Evolutionary conservation across 768 basidiomycete species (phyloP).

Genomic region (Serendipita sp.): DNA sequence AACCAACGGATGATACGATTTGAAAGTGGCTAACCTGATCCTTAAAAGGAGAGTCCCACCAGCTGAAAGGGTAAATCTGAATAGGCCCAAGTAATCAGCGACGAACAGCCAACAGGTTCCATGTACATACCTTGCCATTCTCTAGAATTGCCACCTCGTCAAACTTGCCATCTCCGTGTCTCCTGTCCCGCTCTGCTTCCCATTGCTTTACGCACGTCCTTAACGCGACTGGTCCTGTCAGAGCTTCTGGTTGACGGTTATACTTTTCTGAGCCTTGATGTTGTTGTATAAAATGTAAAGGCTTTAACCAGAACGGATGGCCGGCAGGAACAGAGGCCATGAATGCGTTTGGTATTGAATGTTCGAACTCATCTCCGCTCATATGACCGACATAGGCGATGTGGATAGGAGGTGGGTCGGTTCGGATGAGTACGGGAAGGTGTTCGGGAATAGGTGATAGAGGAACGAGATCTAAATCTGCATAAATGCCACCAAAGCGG

Average conservation of each 20-base stretch:
- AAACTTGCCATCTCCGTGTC: not conserved
- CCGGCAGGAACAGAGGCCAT: not conserved
- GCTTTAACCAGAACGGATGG: not conserved
- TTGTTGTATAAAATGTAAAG: not conserved
- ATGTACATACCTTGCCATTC: not conserved
- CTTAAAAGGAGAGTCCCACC: slow-evolving; percentile 2
- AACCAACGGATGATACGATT: not conserved
- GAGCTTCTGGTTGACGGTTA: not conserved
- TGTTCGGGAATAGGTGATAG: not conserved
- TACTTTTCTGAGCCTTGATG: not conserved
- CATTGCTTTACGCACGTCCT: not conserved
- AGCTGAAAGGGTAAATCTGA: slow-evolving; percentile 3
- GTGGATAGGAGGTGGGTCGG: not conserved
- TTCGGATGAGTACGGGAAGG: not conserved
- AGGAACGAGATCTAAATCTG: slow-evolving; percentile 1
- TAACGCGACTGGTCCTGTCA: not conserved
- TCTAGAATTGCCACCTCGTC: not conserved
- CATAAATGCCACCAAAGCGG: not conserved
- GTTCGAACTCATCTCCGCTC: slow-evolving; percentile 1
- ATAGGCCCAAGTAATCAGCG: not conserved
- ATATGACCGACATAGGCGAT: not conserved
- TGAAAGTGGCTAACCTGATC: not conserved
- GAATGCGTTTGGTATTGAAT: slow-evolving; percentile 4
- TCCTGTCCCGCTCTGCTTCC: not conserved
- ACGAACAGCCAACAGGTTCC: not conserved